Base-by-base conservation (phyloP, 2,329 filamentous ascomycete species). In the Ampelomyces quisqualis region DNA sequence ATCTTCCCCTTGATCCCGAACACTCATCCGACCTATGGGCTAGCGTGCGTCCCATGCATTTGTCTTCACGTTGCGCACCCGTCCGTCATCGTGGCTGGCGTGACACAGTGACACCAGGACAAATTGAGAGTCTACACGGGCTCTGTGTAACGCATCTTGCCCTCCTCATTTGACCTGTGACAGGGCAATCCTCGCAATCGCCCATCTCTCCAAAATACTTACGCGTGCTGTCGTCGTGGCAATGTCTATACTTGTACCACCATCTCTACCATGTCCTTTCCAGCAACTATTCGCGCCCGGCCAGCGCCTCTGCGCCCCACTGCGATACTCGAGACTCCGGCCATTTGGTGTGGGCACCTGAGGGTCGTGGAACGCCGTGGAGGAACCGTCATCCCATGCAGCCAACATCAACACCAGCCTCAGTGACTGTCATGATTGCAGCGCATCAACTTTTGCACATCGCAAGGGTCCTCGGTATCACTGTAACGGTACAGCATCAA, bases 51-150 rank as follows among this genome's bases (percentile, higher is more conserved):
- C 31, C 40, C 46, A 47, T 46, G 47, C 51, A 39, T 45, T 51
- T 53, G 45, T 45, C 47, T 41, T 51, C 40, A 34, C 44, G 38
- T 43, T 48, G 45, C 45, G 45, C 52, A 34, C 32, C 33, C 45
- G 42, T 32, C 51, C 43, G 38, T 51, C 45, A 44, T 49, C 55
- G 57, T 61, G 57, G 62, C 58, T 60, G 55, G 60, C 40, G 59
- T 58, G 37, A 40, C 53, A 62, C 46, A 51, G 17, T 38, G 23
- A 47, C 46, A 46, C 48, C 42, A 49, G 19, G 35, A 11, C 22
- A 43, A 46, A 40, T 31, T 39, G 27, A 23, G 18, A 36, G 23
- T 36, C n/a, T 43, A n/a, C 22, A 42, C 20, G 15, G 32, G 36
- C 30, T 40, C 31, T 36, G 40, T 45, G 40, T 34, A 22, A 38